These are phyloP conservation scores for Claviceps arundinis DNA, from an alignment of 2,329 filamentous ascomycete species.

Conservation along the genomic window DNA sequence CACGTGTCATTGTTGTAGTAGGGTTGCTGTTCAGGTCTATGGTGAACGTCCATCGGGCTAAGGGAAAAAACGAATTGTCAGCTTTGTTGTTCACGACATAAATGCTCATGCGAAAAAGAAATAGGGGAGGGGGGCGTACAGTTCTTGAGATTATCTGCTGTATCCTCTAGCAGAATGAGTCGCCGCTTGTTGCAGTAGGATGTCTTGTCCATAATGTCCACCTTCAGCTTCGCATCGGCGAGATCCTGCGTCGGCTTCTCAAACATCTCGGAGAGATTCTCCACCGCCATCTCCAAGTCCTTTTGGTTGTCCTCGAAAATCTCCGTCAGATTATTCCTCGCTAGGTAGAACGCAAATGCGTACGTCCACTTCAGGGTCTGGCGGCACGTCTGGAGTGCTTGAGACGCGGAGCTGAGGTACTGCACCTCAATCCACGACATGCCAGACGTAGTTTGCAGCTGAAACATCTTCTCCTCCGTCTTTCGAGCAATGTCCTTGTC, in stretches of 20 bases:
- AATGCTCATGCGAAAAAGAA: background rate
- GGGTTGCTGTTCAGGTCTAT: conserved; percentile 2
- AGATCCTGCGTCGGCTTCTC: conserved; percentile 90
- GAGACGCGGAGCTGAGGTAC: conserved; percentile 84
- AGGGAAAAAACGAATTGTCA: background rate
- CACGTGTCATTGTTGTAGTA: conserved; percentile 1
- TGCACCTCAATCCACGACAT: conserved; percentile 99
- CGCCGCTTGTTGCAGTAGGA: conserved; percentile 89
- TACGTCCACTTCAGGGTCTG: conserved; percentile 99
- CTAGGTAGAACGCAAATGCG: conserved; percentile 95
- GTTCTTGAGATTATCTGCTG: conserved; percentile 79
- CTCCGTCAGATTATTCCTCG: conserved; percentile 84
- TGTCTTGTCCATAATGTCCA: conserved; percentile 98
- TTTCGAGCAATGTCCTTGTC: conserved; percentile 94
- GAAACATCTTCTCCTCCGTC: conserved; percentile 98
- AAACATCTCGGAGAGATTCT: conserved; percentile 97
- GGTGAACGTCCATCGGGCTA: conserved; percentile 33
- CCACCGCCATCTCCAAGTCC: conserved; percentile 92
- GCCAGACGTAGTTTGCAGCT: conserved; percentile 81
- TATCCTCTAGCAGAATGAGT: conserved; percentile 81
- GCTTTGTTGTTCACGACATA: background rate
- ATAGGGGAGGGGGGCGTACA: conserved; percentile 34
- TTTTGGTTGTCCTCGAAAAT: conserved; percentile 99
- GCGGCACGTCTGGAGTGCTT: conserved; percentile 89
- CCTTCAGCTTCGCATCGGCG: conserved; percentile 76